Conservation (phyloP, 1,139 yeast species). For the Tardiomyces digboiensis region DNA sequence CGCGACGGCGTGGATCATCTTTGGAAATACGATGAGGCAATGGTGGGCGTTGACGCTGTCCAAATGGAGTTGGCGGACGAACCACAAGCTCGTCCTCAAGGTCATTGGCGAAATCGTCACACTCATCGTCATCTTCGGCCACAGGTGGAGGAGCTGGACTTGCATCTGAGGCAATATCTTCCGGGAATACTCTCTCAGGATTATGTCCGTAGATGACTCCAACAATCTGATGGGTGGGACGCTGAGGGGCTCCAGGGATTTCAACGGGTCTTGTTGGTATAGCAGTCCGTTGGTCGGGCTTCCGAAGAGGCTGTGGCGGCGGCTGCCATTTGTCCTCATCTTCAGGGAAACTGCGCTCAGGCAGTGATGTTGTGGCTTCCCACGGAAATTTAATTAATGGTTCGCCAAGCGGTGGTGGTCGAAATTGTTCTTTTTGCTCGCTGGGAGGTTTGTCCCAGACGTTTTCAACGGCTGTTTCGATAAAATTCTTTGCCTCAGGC, state of each 20-base stretch:
- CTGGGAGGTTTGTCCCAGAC: constrained; percentile 20
- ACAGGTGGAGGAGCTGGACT: neutral
- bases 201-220: neutral
- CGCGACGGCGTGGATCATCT: constrained; percentile 7
- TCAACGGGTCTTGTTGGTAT: neutral
- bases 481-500: constrained; percentile 32
- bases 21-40: constrained; percentile 9
- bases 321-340: neutral
- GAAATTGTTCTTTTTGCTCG: neutral
- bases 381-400: constrained; percentile 8
- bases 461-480: constrained; percentile 14
- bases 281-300: neutral
- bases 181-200: neutral
- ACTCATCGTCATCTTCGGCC: neutral
- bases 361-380: constrained; percentile 6
- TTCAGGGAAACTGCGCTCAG: constrained; percentile 10
- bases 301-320: neutral
- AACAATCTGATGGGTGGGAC: neutral
- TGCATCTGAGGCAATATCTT: neutral
- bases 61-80: too few species aligned
- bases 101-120: neutral
- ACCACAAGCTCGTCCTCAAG: constrained; percentile 2
- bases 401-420: constrained; percentile 7
- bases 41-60: neutral
- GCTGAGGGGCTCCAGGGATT: neutral